Base-by-base conservation (phyloP, 306 rosid species). In the Sechiopsis laciniata region DNA sequence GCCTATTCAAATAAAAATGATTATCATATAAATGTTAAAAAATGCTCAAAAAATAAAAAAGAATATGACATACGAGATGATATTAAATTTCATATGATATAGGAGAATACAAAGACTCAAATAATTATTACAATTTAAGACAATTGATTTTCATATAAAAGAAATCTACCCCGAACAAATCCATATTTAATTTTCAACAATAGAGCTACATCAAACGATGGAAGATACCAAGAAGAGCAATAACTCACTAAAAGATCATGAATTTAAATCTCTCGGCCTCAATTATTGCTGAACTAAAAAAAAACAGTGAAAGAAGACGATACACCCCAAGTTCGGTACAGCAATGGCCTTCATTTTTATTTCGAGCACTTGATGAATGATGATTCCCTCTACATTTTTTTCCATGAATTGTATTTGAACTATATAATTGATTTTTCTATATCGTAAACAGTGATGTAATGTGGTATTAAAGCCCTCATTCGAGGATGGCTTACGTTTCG, bases 381-480 rank as follows among this genome's bases (percentile, higher is more conserved):
- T 22, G 74, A 50, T 50, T 48, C 58, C 45, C 45, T 37, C 45
- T 37, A 37, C 45, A 37, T 37, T 37, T 37, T 37, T 48, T 17
- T 61, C 46, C 55, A 14, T 21, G 21, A 50, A 70, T 51, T 0
- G 7, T 42, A 50, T 24, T 70, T 12, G 9, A 69, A 52, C 60
- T 52, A 16, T 70, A 7, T 40, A 53, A 5, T 37, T 37, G 45
- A 5, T 37, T 37, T 37, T 37, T 37, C 8, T 37, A 37, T 37
- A 6, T 37, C 8, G 8, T 37, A 37, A 35, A 32, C 45, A 37
- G 6, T 37, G 6, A 37, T 37, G 45, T 37, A 37, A 55, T 50
- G 76, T 52, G 78, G 76, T 78, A 65, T 78, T 80, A 69, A 78
- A 82, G 80, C 85, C 79, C 14, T 84, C 74, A 85, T 80, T 63